Conservation (phyloP, 352 stramenopile genomes). For the Phytophthora ohioensis region DNA sequence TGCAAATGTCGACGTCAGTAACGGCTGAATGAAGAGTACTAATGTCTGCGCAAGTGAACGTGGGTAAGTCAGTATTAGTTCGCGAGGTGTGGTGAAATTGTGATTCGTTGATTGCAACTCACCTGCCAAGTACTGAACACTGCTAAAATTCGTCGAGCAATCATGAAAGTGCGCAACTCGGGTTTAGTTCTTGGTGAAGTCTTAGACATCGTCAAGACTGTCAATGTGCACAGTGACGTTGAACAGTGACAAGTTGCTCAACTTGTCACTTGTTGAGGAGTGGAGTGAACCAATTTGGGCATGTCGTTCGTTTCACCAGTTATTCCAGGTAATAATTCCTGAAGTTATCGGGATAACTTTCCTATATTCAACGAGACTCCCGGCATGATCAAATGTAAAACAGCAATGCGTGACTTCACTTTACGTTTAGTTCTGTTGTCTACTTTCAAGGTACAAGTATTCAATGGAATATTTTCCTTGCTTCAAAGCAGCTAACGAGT, state of each 20-base stretch:
- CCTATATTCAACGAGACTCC: neutral
- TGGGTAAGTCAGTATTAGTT: neutral
- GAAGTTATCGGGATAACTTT: no score
- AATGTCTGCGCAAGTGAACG: constrained; percentile 5
- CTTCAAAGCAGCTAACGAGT: no score
- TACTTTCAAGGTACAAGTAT: no score
- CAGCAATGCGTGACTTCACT: no score
- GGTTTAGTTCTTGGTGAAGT: neutral
- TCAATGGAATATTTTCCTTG: no score
- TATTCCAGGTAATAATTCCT: neutral
- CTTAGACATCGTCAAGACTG: neutral
- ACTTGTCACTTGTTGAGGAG: no score
- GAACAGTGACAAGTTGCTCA: no score
- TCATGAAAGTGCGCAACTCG: neutral
- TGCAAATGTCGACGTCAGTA: constrained; percentile 4
- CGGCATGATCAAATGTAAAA: no score
- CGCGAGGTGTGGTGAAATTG: neutral
- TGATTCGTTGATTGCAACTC: neutral
- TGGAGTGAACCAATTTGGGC: neutral
- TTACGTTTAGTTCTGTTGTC: no score
- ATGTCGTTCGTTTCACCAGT: constrained; percentile 13
- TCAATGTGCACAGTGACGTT: no score
- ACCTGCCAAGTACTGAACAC: constrained; percentile 25
- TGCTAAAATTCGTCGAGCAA: neutral
- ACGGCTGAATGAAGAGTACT: neutral